Evolutionary conservation across 139 green algal genomes (phyloP).

Genomic region (Chlamydomonas incerta): DNA sequence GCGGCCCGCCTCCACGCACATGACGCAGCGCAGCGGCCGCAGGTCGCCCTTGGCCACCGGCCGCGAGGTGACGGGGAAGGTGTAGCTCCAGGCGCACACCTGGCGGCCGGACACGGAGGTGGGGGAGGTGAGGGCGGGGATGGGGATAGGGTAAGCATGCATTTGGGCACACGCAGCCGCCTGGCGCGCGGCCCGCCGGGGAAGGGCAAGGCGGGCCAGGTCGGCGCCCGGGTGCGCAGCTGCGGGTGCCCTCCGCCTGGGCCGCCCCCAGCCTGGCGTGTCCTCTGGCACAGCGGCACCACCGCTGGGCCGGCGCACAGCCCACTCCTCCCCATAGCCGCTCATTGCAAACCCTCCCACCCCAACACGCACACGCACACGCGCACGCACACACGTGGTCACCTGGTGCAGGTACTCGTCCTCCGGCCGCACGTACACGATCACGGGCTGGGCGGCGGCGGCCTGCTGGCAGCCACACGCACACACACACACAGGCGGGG

Average conservation of each 20-base stretch:
- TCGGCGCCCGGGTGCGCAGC: no score
- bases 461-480: no score
- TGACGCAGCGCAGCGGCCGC: constrained; percentile 63
- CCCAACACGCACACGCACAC: not conserved
- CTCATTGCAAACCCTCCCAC: not conserved
- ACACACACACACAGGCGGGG: no score
- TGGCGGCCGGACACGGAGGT: not conserved
- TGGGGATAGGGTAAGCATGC: not conserved
- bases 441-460: constrained; percentile 10
- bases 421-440: constrained; percentile 88
- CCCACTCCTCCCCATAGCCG: no score
- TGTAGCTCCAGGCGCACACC: constrained; percentile 69
- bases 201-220: no score
- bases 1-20: constrained; percentile 57
- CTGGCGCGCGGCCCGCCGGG: no score
- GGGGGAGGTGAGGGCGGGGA: not conserved
- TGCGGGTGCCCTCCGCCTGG: no score
- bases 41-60: constrained; percentile 71
- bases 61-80: constrained; percentile 72
- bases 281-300: no score
- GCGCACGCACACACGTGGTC: no score
- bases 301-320: no score
- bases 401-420: constrained; percentile 88
- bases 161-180: no score
- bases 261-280: no score